Conservation (phyloP, 441 rosid species). For the Gossypium davidsonii region DNA sequence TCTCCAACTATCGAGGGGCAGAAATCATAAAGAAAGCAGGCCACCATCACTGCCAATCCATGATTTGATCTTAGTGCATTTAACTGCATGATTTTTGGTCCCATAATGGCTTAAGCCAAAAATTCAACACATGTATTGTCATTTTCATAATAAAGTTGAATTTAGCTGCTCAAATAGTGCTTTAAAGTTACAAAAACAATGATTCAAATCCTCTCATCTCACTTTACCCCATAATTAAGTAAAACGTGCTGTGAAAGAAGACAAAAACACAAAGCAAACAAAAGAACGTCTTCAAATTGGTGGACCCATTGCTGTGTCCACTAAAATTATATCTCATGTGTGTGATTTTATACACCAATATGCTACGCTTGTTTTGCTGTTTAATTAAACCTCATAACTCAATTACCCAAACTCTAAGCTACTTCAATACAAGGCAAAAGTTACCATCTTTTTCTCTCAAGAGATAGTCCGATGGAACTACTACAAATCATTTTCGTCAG, state of each 20-base stretch:
- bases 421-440: no score
- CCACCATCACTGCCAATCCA: neutral
- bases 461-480: no score
- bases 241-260: neutral
- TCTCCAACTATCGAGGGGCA: constrained; percentile 24
- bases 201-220: neutral
- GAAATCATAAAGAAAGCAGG: neutral
- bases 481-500: no score
- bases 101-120: neutral
- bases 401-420: no score
- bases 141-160: neutral
- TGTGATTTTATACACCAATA: no score
- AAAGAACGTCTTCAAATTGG: neutral
- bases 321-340: neutral
- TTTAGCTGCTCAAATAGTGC: neutral
- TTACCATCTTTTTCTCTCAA: no score
- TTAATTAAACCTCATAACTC: no score
- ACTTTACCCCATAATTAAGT: neutral
- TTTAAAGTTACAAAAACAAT: no score
- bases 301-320: neutral
- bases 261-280: neutral
- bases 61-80: neutral
- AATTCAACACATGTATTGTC: neutral
- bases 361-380: neutral
- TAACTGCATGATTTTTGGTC: neutral